Evolutionary conservation across 495 filamentous ascomycete species (phyloP).

Genomic region (Penicillium nucicola): DNA sequence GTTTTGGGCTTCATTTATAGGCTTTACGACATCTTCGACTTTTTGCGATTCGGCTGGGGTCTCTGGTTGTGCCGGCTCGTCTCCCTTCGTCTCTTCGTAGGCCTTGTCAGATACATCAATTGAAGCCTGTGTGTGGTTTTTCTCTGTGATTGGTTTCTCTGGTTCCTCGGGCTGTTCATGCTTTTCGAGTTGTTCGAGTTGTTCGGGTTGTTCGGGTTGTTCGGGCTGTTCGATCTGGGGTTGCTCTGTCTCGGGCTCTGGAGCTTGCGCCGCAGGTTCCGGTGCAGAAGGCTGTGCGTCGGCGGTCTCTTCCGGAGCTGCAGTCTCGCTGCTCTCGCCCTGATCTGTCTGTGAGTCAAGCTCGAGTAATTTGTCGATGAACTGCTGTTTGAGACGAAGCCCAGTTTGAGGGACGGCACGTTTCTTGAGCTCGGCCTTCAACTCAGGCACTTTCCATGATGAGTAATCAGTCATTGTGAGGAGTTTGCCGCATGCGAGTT

Average conservation of each 20-base stretch:
- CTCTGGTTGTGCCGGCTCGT: constrained; percentile 2
- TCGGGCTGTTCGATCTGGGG: constrained; percentile 12
- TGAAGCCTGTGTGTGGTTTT: constrained; percentile 1
- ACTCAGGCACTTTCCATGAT: constrained; percentile 51
- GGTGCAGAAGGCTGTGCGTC: constrained; percentile 12
- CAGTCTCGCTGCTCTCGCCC: not conserved
- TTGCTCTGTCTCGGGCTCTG: constrained; percentile 12
- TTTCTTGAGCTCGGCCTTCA: constrained; percentile 51
- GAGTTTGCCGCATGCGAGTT: not conserved
- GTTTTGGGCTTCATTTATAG: not conserved
- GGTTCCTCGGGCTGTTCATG: not conserved
- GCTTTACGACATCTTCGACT: constrained; percentile 15
- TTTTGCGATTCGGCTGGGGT: constrained; percentile 21
- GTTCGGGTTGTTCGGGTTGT: not conserved
- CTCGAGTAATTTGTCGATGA: constrained; percentile 45
- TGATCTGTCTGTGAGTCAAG: constrained; percentile 30
- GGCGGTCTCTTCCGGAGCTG: constrained; percentile 1
- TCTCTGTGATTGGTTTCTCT: constrained; percentile 6
- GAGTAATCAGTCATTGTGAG: constrained; percentile 47
- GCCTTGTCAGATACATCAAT: not conserved
- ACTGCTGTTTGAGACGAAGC: constrained; percentile 47
- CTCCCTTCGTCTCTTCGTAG: not conserved
- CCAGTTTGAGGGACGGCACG: constrained; percentile 51
- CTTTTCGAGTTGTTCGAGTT: too few relatives aligned
- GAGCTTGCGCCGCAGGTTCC: constrained; percentile 8